Conservation (phyloP, 2,329 filamentous ascomycete genomes). For the Karstenula rhodostoma region DNA sequence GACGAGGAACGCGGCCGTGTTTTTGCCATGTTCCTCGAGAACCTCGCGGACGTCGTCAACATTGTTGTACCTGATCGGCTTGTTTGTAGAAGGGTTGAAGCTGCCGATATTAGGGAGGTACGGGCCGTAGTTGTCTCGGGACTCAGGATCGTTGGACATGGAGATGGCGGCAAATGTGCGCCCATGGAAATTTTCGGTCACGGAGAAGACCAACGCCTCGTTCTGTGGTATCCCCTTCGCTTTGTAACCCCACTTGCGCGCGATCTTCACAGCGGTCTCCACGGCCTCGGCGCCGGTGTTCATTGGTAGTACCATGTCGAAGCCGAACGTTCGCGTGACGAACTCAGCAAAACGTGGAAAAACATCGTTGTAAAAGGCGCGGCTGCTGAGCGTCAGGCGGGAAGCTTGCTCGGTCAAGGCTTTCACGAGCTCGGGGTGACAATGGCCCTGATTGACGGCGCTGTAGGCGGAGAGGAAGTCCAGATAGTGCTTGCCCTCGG, state of each 20-base stretch:
- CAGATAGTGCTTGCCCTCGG: constrained; percentile 88
- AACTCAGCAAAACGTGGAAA: constrained; percentile 96
- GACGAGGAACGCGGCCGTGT: constrained; percentile 91
- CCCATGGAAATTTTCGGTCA: constrained; percentile 94
- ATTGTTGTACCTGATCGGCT: constrained; percentile 86
- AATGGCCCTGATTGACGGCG: constrained; percentile 97
- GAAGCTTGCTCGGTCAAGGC: constrained; percentile 88
- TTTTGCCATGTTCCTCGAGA: constrained; percentile 80
- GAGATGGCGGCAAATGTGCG: constrained; percentile 97
- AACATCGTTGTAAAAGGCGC: constrained; percentile 98
- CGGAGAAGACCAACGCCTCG: constrained; percentile 84
- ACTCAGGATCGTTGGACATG: constrained; percentile 94
- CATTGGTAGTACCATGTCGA: constrained; percentile 98
- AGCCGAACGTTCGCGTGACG: constrained; percentile 86
- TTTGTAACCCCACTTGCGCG: constrained; percentile 98
- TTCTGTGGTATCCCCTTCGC: constrained; percentile 86
- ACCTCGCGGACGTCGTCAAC: constrained; percentile 80
- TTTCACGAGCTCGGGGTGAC: constrained; percentile 94
- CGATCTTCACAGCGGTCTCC: constrained; percentile 95
- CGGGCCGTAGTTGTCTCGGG: constrained; percentile 94
- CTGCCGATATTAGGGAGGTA: constrained; percentile 91
- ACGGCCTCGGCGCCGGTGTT: constrained; percentile 97
- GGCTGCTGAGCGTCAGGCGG: constrained; percentile 87
- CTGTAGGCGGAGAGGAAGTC: constrained; percentile 99
- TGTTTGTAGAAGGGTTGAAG: constrained; percentile 75